Evolutionary conservation across 164 flowering plant genomes (phyloP).

Genomic region (Platanus orientalis): DNA sequence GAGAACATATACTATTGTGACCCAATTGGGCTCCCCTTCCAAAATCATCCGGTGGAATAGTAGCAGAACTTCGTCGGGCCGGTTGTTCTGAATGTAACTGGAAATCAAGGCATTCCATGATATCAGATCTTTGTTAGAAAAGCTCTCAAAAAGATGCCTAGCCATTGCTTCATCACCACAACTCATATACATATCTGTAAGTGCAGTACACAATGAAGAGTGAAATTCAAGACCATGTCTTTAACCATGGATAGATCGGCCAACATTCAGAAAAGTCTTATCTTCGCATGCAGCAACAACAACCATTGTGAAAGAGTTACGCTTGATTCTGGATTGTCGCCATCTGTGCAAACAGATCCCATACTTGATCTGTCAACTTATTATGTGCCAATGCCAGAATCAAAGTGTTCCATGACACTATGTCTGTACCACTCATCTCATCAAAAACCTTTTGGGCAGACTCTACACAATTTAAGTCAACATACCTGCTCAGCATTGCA

Average conservation of each 20-base stretch:
- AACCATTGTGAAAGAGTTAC: slow-evolving; percentile 46
- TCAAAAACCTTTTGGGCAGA: slow-evolving; percentile 26
- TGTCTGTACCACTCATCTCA: slow-evolving; percentile 26
- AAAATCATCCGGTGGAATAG: slow-evolving; percentile 41
- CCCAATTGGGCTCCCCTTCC: slow-evolving; percentile 37
- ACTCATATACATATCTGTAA: slow-evolving; percentile 52
- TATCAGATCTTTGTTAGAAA: slow-evolving; percentile 36
- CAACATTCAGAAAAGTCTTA: slow-evolving; percentile 22
- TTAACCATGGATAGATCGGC: slow-evolving; percentile 43
- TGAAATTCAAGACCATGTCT: slow-evolving; percentile 33
- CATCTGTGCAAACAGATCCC: slow-evolving; percentile 31
- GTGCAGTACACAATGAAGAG: slow-evolving; percentile 38
- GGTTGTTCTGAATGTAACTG: slow-evolving; percentile 31
- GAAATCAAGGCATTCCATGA: slow-evolving; percentile 67
- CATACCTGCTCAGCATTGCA: slow-evolving; percentile 45
- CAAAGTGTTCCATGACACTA: slow-evolving; percentile 47
- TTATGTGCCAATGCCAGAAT: slow-evolving; percentile 28
- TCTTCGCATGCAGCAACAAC: slow-evolving; percentile 32
- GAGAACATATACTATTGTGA: slow-evolving; percentile 41
- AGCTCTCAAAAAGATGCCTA: slow-evolving; percentile 36
- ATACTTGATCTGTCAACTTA: slow-evolving; percentile 19
- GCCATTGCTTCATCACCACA: slow-evolving; percentile 42
- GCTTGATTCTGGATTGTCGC: slow-evolving; percentile 21
- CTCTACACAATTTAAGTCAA: slow-evolving; percentile 23
- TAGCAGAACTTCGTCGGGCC: slow-evolving; percentile 29